phyloP scores from a whole-genome alignment of 306 rosid genomes.

The Fagus sylvatica region DNA sequence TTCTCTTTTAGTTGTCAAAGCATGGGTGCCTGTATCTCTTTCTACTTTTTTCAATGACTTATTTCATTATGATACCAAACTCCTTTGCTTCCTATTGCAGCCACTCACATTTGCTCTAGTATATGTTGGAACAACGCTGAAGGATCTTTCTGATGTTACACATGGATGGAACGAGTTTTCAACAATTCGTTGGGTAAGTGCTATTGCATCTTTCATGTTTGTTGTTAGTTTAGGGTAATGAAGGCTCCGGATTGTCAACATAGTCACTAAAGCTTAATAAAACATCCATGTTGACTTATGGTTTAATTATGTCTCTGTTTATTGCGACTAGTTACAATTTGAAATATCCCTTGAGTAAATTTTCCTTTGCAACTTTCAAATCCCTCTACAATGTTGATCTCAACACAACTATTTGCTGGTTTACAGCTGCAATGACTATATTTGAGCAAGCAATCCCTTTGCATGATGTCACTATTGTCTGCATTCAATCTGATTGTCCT shows the following conservation, averaged over 20 bases:
- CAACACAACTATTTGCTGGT: neutral
- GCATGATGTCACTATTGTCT: neutral
- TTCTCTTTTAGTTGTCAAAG: neutral
- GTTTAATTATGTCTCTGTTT: neutral
- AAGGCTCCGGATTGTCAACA: neutral
- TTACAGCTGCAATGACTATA: neutral
- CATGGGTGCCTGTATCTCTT: neutral
- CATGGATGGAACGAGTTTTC: conserved; percentile 63
- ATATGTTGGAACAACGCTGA: conserved; percentile 59
- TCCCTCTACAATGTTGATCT: neutral
- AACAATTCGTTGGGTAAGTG: conserved; percentile 50
- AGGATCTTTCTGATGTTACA: conserved; percentile 59
- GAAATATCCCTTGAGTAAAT: neutral
- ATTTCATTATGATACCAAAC: neutral
- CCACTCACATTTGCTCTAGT: conserved; percentile 57
- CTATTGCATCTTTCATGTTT: conserved; percentile 7
- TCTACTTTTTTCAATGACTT: neutral
- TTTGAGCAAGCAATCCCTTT: neutral
- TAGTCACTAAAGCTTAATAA: neutral
- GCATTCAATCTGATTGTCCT: neutral
- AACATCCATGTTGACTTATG: neutral
- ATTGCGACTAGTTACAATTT: neutral
- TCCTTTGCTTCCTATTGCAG: conserved; percentile 35
- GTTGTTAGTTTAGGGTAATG: neutral
- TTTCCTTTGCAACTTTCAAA: neutral